Percentiles rank a stretch among this genome's conserved stretches.
Conservation (phyloP, 176 grass and related monocot species). For the Echinochloa phyllopogon region DNA sequence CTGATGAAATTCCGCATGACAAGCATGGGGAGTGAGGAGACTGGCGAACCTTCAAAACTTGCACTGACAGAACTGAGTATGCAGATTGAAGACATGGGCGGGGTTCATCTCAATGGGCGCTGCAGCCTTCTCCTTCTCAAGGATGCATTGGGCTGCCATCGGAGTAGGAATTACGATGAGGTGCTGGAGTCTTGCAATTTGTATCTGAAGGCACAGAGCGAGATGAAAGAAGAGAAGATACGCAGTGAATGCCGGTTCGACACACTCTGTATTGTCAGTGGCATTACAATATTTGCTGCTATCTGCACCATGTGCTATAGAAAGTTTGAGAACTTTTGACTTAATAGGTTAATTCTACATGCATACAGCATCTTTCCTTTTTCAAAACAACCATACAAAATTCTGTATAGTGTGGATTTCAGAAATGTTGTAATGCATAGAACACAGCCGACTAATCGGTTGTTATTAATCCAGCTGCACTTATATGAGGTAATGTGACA, state of each 20-base stretch:
- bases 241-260: slow-evolving; percentile 45
- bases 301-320: slow-evolving; percentile 46
- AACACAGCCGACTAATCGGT: background rate
- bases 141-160: slow-evolving; percentile 46
- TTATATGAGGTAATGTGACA: background rate
- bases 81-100: slow-evolving; percentile 46
- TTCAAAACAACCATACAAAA: background rate
- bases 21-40: slow-evolving; percentile 2
- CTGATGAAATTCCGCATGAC: slow-evolving; percentile 42
- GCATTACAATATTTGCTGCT: slow-evolving; percentile 35
- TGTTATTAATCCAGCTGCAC: background rate
- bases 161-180: slow-evolving; percentile 45
- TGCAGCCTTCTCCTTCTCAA: slow-evolving; percentile 47
- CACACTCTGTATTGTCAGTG: slow-evolving; percentile 42
- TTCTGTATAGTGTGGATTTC: background rate
- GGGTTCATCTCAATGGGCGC: slow-evolving; percentile 27
- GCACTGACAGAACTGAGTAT: slow-evolving; percentile 39
- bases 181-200: slow-evolving; percentile 53
- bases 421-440: slow-evolving; percentile 10
- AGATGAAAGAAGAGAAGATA: slow-evolving; percentile 53
- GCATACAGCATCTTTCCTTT: background rate
- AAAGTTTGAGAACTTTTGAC: slow-evolving; percentile 28
- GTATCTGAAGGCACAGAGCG: slow-evolving; percentile 46
- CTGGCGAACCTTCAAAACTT: slow-evolving; percentile 11
- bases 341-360: background rate